Evolutionary conservation across 495 filamentous ascomycete genomes (phyloP).

Genomic region (Annulohypoxylon bovei): DNA sequence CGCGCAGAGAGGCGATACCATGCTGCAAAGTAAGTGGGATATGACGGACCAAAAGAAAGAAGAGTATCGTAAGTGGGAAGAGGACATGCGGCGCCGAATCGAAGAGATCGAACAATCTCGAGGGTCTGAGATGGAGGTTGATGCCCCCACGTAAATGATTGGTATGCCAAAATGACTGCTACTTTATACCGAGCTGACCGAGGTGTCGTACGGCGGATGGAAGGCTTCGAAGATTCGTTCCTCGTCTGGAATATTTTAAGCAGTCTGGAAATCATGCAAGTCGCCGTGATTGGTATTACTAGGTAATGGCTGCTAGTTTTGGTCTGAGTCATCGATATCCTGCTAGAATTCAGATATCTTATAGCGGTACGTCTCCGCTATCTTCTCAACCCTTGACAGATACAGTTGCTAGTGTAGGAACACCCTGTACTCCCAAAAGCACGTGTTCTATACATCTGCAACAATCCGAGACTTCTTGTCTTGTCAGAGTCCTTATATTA

Average conservation of each 20-base stretch:
- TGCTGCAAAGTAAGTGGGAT: slow-evolving; percentile 87
- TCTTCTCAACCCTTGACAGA: background rate
- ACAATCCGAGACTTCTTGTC: no score
- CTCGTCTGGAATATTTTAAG: background rate
- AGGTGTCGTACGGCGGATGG: background rate
- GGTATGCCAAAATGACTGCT: background rate
- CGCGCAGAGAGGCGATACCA: slow-evolving; percentile 69
- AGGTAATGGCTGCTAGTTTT: background rate
- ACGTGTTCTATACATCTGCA: background rate
- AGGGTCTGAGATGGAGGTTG: slow-evolving; percentile 44
- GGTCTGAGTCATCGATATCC: background rate
- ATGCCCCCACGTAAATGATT: slow-evolving; percentile 17
- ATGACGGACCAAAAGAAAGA: slow-evolving; percentile 73
- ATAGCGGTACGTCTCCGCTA: background rate
- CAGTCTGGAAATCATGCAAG: background rate
- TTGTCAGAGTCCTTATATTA: no score
- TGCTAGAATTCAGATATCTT: background rate
- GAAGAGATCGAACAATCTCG: slow-evolving; percentile 57
- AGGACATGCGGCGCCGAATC: slow-evolving; percentile 67
- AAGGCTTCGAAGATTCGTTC: background rate
- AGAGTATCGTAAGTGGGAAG: slow-evolving; percentile 80
- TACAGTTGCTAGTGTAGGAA: slow-evolving; percentile 1
- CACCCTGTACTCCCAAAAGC: background rate
- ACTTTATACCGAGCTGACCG: background rate
- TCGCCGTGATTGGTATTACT: background rate